Evolutionary conservation across 805 yeast genomes (phyloP).

Genomic region (Barnettozyma sucrosica): DNA sequence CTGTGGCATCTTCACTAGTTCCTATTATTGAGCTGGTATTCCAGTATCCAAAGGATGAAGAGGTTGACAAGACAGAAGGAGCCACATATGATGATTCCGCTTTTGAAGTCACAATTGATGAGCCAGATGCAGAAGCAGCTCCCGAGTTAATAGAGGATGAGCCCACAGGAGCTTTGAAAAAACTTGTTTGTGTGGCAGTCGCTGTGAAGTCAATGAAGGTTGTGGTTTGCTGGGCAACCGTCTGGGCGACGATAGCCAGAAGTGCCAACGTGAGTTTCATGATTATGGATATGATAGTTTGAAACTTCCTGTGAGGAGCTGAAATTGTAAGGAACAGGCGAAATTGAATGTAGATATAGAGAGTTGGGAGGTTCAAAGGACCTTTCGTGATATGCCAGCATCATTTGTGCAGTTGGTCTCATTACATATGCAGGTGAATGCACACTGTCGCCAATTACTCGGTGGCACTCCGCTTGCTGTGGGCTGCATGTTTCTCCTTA

Average conservation of each 20-base stretch:
- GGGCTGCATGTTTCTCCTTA: background rate
- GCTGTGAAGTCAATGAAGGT: conserved; percentile 19
- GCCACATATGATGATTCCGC: background rate
- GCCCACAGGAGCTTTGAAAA: conserved; percentile 10
- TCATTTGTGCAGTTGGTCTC: background rate
- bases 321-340: background rate
- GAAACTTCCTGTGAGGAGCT: background rate
- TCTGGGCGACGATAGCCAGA: conserved; percentile 11
- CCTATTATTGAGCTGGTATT: conserved; percentile 3
- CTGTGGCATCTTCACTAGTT: background rate
- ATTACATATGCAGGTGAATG: background rate
- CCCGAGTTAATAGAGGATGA: conserved; percentile 7
- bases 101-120: conserved; percentile 2
- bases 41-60: conserved; percentile 5
- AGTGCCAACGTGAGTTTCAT: conserved; percentile 11
- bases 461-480: background rate
- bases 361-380: background rate
- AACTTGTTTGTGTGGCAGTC: conserved; percentile 13
- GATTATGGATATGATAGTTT: background rate
- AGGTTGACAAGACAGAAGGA: conserved; percentile 8
- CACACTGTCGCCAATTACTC: background rate
- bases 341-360: background rate
- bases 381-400: background rate
- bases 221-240: conserved; percentile 19
- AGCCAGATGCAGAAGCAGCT: conserved; percentile 3